phyloP scores from a whole-genome alignment of 257 asterid species.

The Catharanthus roseus region DNA sequence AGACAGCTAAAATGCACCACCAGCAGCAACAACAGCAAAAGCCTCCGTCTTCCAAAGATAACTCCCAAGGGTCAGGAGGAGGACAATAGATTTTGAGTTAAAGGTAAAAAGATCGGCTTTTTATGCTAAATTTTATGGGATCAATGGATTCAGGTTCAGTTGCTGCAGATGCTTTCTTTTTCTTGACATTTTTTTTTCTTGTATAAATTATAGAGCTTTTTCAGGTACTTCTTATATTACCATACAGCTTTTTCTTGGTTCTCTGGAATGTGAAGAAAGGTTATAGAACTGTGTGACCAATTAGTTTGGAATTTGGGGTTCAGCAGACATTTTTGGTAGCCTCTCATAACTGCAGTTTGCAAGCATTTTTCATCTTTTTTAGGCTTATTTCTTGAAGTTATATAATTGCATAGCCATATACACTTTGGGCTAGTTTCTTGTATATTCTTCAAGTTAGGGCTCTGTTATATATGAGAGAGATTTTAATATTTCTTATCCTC shows the following conservation, averaged over 20 bases:
- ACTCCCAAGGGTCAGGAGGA: constrained; percentile 57
- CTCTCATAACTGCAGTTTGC: background rate
- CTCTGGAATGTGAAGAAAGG: background rate
- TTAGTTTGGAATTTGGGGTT: background rate
- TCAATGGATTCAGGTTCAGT: constrained; percentile 1
- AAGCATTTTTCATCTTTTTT: background rate
- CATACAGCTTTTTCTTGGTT: background rate
- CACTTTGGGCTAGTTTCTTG: background rate
- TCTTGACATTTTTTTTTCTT: background rate
- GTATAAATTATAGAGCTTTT: constrained; percentile 5
- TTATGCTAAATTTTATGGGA: background rate
- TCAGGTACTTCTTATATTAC: background rate
- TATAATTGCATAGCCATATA: too few species aligned
- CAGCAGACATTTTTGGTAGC: too few species aligned
- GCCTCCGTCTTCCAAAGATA: constrained; percentile 38
- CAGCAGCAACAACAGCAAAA: constrained; percentile 19
- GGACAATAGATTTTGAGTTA: constrained; percentile 25
- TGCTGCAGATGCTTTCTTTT: background rate
- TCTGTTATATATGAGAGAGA: too few species aligned
- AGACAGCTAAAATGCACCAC: constrained; percentile 32
- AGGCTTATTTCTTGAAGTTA: too few species aligned
- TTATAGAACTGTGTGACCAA: background rate
- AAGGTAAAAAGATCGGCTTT: background rate
- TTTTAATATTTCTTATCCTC: too few species aligned
- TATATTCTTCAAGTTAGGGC: too few species aligned